Base-by-base conservation (phyloP, 305 asterid genomes). In the Fraxinus ornus region DNA sequence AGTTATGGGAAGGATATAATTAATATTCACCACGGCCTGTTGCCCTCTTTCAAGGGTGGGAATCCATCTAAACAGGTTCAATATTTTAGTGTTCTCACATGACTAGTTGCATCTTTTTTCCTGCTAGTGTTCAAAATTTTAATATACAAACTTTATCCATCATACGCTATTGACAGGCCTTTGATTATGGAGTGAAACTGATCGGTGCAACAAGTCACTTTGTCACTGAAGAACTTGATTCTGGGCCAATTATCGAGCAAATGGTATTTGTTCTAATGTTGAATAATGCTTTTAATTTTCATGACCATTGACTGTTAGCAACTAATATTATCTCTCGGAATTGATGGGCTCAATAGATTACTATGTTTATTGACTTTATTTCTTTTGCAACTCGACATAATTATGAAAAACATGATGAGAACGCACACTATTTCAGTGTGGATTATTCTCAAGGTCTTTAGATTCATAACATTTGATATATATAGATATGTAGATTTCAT, bases 31-130 rank as follows among this genome's bases (percentile, higher is more conserved):
- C 98, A 93, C 49, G 99, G 99, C 78, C 88, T 96, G 66, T 85
- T 96, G 90, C 99, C 99, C 52, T 94, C 98, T 30, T 95, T 95
- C 90, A 94, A 95, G 91, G 99, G 98, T 76, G 97, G 99, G 78
- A 80, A 82, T 88, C 98, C 99, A 79, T 91, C 98, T 78, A 94
- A 89, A 87, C 98, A 96, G 97, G 99, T 94, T 73, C 41, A 7
- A 22, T 44, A 71, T 76, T 76, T 57, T 26, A 74, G 55, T 37
- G 32, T 81, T 76, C 37, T 49, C 66, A 68, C 7, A 75, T 37
- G 17, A 79, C 44, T 60, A 7, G 26, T 60, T 79, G 41, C 39
- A 76, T 85, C 35, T 60, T 24, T 30, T 12, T 81, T 52, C 8
- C 12, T 12, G 10, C 35, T 26, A 10, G 35, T 4, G n/a, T 28